phyloP scores from a whole-genome alignment of 768 basidiomycete species.

The Tricholoma terreum region DNA sequence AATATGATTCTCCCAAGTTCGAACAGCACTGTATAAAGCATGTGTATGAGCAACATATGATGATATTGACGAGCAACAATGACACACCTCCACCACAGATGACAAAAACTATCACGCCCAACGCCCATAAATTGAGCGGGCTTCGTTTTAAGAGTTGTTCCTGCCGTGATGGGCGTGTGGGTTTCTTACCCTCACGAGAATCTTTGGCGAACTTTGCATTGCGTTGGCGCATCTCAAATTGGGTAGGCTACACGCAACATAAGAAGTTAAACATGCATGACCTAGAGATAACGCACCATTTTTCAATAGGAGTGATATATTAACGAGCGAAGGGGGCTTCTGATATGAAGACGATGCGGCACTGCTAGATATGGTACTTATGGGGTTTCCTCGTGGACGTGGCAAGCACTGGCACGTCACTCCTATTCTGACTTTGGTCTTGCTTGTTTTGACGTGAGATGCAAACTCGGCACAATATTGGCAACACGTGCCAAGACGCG shows the following conservation, averaged over 20 bases:
- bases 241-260: conserved; percentile 53
- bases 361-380: not conserved
- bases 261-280: not conserved
- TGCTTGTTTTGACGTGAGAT: not conserved
- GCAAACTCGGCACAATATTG: not conserved
- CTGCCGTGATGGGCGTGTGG: conserved; percentile 66
- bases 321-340: not conserved
- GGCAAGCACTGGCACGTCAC: not conserved
- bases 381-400: not conserved
- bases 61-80: not conserved
- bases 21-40: conserved; percentile 56
- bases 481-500: not conserved
- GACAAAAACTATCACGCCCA: conserved; percentile 73
- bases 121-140: conserved; percentile 72
- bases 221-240: conserved; percentile 78
- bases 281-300: conserved; percentile 25
- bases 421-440: conserved; percentile 1
- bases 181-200: conserved; percentile 72
- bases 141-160: conserved; percentile 69
- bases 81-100: conserved; percentile 75
- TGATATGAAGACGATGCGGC: not conserved
- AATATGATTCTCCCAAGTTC: conserved; percentile 68
- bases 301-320: conserved; percentile 12
- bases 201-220: conserved; percentile 79
- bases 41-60: not conserved